Evolutionary conservation across 805 yeast species (phyloP).

Genomic region (Hanseniaspora meyeri): DNA sequence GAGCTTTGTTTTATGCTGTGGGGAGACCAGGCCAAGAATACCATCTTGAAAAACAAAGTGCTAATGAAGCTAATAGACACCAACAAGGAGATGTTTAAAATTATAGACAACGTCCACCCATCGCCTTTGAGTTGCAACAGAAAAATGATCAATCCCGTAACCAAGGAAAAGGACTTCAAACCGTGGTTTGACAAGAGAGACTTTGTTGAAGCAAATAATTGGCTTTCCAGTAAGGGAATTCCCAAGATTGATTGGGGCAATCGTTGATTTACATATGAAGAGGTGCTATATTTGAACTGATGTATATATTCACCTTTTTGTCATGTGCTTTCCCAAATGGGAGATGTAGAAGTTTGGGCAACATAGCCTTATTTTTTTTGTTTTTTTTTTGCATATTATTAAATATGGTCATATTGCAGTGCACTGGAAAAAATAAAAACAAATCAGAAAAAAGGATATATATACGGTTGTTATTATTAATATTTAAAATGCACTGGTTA

Average conservation of each 20-base stretch:
- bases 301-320: too few species aligned
- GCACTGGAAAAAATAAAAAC: too few species aligned
- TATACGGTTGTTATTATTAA: too few species aligned
- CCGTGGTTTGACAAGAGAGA: slow-evolving; percentile 64
- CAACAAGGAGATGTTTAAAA: slow-evolving; percentile 30
- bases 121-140: slow-evolving; percentile 85
- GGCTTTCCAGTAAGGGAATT: slow-evolving; percentile 40
- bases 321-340: background rate
- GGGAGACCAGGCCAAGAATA: slow-evolving; percentile 64
- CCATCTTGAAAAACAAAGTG: slow-evolving; percentile 27
- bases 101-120: slow-evolving; percentile 77
- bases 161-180: slow-evolving; percentile 22
- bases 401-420: too few species aligned
- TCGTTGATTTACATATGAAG: background rate
- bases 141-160: slow-evolving; percentile 23
- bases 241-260: slow-evolving; percentile 57
- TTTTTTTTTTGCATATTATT: too few species aligned
- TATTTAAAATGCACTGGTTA: too few species aligned
- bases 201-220: slow-evolving; percentile 62
- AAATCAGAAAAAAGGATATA: too few species aligned
- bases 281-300: background rate
- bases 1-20: slow-evolving; percentile 69
- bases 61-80: background rate
- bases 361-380: too few species aligned
- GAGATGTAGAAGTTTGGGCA: background rate